Conservation (phyloP, 345 rosid species). For the Eucalyptus camaldulensis region DNA sequence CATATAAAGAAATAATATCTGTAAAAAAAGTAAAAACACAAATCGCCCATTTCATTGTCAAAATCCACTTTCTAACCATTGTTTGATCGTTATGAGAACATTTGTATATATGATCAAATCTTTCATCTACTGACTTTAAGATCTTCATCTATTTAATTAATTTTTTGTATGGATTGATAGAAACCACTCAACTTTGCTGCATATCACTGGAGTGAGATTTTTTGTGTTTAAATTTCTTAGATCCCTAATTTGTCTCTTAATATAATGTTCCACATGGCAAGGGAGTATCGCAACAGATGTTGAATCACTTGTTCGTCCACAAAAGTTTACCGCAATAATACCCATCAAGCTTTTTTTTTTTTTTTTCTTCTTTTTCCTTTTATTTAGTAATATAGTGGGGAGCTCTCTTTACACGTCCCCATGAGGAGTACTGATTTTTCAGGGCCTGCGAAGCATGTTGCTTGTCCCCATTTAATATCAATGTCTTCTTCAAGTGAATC, state of each 20-base stretch:
- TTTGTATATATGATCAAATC: background rate
- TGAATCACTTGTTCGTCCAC: background rate
- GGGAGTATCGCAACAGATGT: background rate
- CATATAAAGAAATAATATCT: background rate
- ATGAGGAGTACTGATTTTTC: slow-evolving; percentile 9
- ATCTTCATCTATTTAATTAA: background rate
- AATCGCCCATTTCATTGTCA: background rate
- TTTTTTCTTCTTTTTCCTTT: background rate
- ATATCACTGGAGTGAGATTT: background rate
- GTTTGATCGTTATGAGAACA: background rate
- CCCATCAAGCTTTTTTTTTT: background rate
- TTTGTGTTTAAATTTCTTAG: background rate
- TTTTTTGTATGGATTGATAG: background rate
- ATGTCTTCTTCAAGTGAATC: slow-evolving; percentile 31
- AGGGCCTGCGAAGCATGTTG: slow-evolving; percentile 12
- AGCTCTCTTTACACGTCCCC: slow-evolving; percentile 55
- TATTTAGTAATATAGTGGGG: background rate
- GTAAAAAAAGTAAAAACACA: background rate
- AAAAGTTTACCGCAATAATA: background rate
- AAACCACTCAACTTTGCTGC: background rate
- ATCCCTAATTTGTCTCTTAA: background rate
- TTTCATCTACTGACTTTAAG: background rate
- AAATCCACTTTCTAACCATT: background rate
- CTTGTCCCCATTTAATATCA: slow-evolving; percentile 2
- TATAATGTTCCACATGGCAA: background rate